A percentile compares a stretch with the other conserved stretches of the same genome.
Conservation (phyloP, 176 grass and related monocot genomes). For the Ensete ventricosum region DNA sequence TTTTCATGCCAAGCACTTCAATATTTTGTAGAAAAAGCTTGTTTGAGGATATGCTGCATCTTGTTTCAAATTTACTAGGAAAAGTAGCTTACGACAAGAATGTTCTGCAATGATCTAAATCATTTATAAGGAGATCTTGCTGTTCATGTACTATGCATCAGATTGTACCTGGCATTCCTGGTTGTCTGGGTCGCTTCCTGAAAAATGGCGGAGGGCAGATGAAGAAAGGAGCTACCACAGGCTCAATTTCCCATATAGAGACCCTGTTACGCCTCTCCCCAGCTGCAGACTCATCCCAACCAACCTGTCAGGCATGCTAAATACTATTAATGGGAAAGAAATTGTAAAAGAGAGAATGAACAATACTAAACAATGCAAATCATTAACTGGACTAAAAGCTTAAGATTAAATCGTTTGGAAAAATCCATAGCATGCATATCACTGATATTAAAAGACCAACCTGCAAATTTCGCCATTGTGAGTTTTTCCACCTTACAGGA, state of each 20-base stretch:
- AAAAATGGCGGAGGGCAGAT: slow-evolving; percentile 95
- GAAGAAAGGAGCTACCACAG: slow-evolving; percentile 85
- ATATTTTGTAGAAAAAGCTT: neutral
- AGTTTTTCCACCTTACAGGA: slow-evolving; percentile 96
- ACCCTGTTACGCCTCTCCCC: slow-evolving; percentile 85
- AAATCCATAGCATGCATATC: neutral
- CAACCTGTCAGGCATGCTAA: slow-evolving; percentile 45
- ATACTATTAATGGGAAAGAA: slow-evolving; percentile 14
- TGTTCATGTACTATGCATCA: neutral
- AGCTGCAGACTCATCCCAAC: slow-evolving; percentile 95
- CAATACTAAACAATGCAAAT: neutral
- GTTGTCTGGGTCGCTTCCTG: slow-evolving; percentile 67
- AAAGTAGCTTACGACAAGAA: neutral
- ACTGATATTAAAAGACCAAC: slow-evolving; percentile 27
- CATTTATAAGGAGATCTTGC: neutral
- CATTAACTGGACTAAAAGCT: neutral
- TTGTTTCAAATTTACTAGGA: neutral
- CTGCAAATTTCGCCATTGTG: slow-evolving; percentile 96
- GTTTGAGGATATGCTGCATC: neutral
- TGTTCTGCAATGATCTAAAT: neutral
- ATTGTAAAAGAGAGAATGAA: neutral
- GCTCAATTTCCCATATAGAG: slow-evolving; percentile 97
- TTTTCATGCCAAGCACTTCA: neutral
- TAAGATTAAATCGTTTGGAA: neutral
- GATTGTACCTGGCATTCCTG: slow-evolving; percentile 38